phyloP scores from a whole-genome alignment of 2,329 filamentous ascomycete genomes.

The Rutstroemia sydowiana region DNA sequence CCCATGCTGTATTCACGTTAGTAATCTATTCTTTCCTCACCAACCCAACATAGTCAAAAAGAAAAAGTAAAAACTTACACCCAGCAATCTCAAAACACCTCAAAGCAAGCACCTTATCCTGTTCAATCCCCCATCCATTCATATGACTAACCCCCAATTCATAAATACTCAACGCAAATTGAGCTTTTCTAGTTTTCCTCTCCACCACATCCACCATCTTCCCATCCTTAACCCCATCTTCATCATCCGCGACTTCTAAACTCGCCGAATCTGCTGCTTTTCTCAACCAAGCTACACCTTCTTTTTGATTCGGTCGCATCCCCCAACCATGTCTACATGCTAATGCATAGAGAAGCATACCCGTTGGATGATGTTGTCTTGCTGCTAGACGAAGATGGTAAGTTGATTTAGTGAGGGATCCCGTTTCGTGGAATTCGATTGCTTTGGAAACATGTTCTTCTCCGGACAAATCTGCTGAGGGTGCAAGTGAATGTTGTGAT shows the following conservation, averaged over 20 bases:
- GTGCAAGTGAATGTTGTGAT: constrained; percentile 44
- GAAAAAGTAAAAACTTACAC: constrained; percentile 43
- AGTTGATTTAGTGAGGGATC: constrained; percentile 84
- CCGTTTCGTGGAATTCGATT: constrained; percentile 82
- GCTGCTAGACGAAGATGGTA: constrained; percentile 92
- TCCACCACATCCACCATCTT: constrained; percentile 60
- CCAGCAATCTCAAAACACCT: constrained; percentile 96
- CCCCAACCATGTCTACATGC: constrained; percentile 97
- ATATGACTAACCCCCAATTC: constrained; percentile 94
- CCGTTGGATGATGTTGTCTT: constrained; percentile 76
- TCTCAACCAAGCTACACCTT: constrained; percentile 86
- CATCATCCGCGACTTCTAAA: constrained; percentile 76
- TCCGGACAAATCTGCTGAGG: constrained; percentile 62
- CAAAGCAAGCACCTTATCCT: constrained; percentile 80
- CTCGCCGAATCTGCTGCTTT: constrained; percentile 82
- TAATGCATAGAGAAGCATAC: constrained; percentile 91
- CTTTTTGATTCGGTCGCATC: constrained; percentile 83
- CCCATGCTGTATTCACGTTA: constrained; percentile 58
- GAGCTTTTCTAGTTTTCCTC: constrained; percentile 77
- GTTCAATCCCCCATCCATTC: constrained; percentile 95
- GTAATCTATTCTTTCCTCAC: no score
- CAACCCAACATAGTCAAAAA: no score
- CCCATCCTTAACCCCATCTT: constrained; percentile 56
- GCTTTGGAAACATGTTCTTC: constrained; percentile 89
- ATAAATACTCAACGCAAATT: constrained; percentile 93